Evolutionary conservation across 179 eudicot genomes (phyloP).

Genomic region (Nepenthes alata): DNA sequence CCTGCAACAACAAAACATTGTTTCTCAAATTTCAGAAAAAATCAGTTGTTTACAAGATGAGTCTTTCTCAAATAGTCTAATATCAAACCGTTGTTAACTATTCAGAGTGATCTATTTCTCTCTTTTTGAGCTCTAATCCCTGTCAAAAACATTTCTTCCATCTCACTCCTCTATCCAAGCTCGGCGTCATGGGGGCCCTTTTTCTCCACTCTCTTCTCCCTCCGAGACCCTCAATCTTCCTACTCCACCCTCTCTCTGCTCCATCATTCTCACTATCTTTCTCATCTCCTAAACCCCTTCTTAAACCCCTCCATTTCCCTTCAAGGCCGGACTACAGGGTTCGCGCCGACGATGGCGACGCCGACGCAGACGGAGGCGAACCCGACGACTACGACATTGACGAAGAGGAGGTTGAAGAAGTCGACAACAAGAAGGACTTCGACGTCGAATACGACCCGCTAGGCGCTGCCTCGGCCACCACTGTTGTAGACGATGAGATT

Average conservation of each 20-base stretch:
- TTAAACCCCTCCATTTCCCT: constrained; percentile 8
- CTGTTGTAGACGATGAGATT: constrained; percentile 32
- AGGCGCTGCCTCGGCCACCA: constrained; percentile 3
- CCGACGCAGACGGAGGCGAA: constrained; percentile 41
- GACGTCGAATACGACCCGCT: constrained; percentile 61
- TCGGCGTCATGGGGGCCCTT: constrained; percentile 20
- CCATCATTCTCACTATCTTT: constrained; percentile 6
- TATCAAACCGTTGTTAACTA: no score
- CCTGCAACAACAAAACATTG: no score
- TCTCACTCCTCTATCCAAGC: no score
- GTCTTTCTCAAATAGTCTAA: no score
- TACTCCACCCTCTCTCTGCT: constrained; percentile 4
- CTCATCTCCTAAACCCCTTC: constrained; percentile 9
- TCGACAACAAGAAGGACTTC: constrained; percentile 75
- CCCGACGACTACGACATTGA: constrained; percentile 67
- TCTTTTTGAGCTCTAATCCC: no score
- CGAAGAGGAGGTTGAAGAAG: constrained; percentile 71
- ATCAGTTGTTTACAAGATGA: no score
- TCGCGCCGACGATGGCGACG: constrained; percentile 63
- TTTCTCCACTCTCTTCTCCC: constrained; percentile 16
- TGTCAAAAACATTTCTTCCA: no score
- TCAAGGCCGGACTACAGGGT: constrained; percentile 25
- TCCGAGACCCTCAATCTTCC: constrained; percentile 13
- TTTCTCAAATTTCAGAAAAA: no score
- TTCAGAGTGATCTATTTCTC: no score